phyloP scores from a whole-genome alignment of 73 alveolate species.

The Halteria grandinella region DNA sequence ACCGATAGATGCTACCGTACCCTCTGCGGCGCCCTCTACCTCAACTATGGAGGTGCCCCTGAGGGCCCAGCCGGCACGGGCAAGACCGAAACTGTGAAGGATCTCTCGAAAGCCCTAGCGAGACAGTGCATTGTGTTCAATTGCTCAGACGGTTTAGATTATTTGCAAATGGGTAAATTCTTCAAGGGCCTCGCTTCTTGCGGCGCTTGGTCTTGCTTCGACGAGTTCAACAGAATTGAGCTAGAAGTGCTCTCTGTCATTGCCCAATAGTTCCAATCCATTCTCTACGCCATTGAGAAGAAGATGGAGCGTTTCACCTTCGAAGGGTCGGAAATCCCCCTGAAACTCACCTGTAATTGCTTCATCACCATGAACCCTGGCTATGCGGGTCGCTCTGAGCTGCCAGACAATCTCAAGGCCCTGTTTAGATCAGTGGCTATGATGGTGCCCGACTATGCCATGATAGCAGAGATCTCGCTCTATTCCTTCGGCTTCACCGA shows the following conservation, averaged over 20 bases:
- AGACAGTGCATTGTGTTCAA: slow-evolving; percentile 96
- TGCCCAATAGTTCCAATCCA: slow-evolving; percentile 85
- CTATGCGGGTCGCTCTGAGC: slow-evolving; percentile 97
- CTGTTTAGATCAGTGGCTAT: slow-evolving; percentile 97
- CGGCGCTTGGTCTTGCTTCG: slow-evolving; percentile 99
- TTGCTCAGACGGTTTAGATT: slow-evolving; percentile 98
- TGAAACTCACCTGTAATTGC: slow-evolving; percentile 92
- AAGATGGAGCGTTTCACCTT: slow-evolving; percentile 88
- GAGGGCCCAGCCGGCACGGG: slow-evolving; percentile 99
- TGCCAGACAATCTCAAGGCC: slow-evolving; percentile 97
- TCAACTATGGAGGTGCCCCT: slow-evolving; percentile 97
- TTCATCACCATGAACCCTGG: slow-evolving; percentile 99
- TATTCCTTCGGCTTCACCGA: slow-evolving; percentile 96
- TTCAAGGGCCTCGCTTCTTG: slow-evolving; percentile 99
- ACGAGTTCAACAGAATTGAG: slow-evolving; percentile 99
- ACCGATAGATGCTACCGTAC: slow-evolving; percentile 98
- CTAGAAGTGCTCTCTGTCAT: slow-evolving; percentile 95
- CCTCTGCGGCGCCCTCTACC: slow-evolving; percentile 93
- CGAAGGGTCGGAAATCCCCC: slow-evolving; percentile 90
- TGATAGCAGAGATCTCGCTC: slow-evolving; percentile 98
- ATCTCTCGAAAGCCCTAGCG: slow-evolving; percentile 96
- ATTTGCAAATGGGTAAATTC: slow-evolving; percentile 98
- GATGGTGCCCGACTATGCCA: slow-evolving; percentile 98
- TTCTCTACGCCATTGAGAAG: slow-evolving; percentile 91
- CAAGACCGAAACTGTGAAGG: slow-evolving; percentile 99